Evolutionary conservation across 1,139 yeast genomes (phyloP), one percentile per base, ranked within the genome.

Genomic region (Trichomonascaceae sp.): DNA sequence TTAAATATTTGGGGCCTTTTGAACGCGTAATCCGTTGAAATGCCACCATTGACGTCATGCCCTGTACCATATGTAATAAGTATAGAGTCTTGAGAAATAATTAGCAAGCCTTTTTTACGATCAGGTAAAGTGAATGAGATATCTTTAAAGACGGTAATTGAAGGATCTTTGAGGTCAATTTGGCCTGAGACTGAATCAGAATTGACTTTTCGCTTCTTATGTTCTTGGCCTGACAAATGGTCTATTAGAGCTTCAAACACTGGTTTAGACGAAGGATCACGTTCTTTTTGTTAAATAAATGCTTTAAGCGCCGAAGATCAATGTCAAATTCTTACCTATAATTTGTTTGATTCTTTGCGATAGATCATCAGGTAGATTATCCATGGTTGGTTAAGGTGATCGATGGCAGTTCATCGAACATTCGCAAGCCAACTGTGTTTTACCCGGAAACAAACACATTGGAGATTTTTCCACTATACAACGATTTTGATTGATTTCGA

Each of bases 11-110:
- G 13, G 2, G 20, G n/a, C n/a, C 45, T 49, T 4, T 15, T 27
- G n/a, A 44, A 38, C n/a, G 46, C 45, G 30, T 45, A 38, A 12
- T 49, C 51, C 1, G 47, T 18, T 36, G 43, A n/a, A 7, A 30
- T 22, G 13, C 57, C 59, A 6, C 50, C 58, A 43, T 41, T 50
- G 52, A 52, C 41, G 32, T 50, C 50, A 13, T 19, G 47, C 15
- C 44, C 41, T 17, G 30, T 27, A 15, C 45, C 47, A n/a, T 22
- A 38, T 8, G 27, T 45, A 24, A 43, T 20, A 13, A 52, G 38
- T 5, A 45, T 20, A 22, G 44, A 18, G 36, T 39, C 50, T n/a
- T 49, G 20, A 15, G 52, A 22, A 20, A 53, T 38, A 22, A 53
- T 46, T 20, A 53, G 13, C 17, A 44, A 36, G 18, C 52, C 49